Base-by-base conservation (phyloP, 2,329 filamentous ascomycete species). In the Pseudogymnoascus sp. region DNA sequence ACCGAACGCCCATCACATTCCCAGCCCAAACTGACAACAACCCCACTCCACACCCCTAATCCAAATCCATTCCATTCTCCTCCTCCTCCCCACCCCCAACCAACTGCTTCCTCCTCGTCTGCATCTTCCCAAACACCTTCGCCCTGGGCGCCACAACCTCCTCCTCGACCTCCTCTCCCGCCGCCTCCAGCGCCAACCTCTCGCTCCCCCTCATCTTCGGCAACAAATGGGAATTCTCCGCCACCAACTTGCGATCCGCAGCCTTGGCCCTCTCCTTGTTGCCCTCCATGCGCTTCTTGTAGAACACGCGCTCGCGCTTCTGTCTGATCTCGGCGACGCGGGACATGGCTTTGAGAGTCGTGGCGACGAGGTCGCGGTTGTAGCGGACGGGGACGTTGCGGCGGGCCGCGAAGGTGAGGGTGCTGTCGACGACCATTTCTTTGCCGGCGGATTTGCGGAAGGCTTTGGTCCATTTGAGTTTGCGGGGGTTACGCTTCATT, bases 401-500 rank as follows among this genome's bases (percentile, higher is more conserved):
- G 74, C 91, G 89, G 69, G 91, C 90, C 66, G 91, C 89, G 78
- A 97, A 96, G 73, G 91, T 89, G 65, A 99, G 87, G 33, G 93
- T 96, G 72, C 86, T 89, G 82, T 99, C 94, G 77, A 97, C 92
- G 63, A 90, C 90, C 91, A 96, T 86, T 74, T 86, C 83, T 80
- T 92, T 95, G 79, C 91, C 91, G 64, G 89, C 88, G 16, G 88
- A 85, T 74, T 88, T 88, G 73, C 92, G 89, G 83, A 92, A 93
- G 61, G 91, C 87, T 82, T 97, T 96, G 66, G 93, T 97, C 94
- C 93, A 97, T 78, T 92, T 94, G 70, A 97, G 85, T 78, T 97
- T 96, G 75, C 93, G 87, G 37, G 93, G 92, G 79, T 97, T 97
- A 69, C 94, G 88, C 89, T 96, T 96, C 91, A 96, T 96, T 79